phyloP scores from a whole-genome alignment of 176 grass and related monocot genomes.

The Carex scoparia region DNA sequence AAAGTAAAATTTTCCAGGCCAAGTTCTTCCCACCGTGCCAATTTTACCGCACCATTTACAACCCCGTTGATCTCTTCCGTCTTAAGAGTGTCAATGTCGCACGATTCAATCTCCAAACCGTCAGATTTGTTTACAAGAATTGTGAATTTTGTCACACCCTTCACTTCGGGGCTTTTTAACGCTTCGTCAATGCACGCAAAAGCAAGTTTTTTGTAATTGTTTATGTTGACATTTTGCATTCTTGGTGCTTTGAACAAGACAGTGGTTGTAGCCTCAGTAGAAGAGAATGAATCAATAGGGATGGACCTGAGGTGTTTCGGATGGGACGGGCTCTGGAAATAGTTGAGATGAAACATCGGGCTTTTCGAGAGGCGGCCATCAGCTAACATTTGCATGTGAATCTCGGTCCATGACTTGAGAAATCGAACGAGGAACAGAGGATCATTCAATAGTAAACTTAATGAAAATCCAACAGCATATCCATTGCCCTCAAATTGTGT shows the following conservation, averaged over 20 bases:
- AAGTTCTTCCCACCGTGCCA: constrained; percentile 41
- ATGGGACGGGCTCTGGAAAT: constrained; percentile 41
- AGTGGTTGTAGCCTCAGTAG: not conserved
- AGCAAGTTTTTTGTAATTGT: constrained; percentile 31
- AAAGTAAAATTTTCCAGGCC: constrained; percentile 57
- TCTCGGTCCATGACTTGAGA: constrained; percentile 56
- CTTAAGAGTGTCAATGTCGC: not conserved
- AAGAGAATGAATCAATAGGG: constrained; percentile 30
- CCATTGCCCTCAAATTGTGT: constrained; percentile 58
- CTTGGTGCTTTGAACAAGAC: constrained; percentile 39
- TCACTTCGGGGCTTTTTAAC: not conserved
- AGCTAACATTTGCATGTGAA: constrained; percentile 40
- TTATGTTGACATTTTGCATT: not conserved
- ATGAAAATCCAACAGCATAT: constrained; percentile 69
- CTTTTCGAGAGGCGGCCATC: constrained; percentile 5
- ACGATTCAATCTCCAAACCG: constrained; percentile 31
- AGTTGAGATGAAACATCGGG: constrained; percentile 52
- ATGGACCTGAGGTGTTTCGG: constrained; percentile 36
- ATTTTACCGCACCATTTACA: not conserved
- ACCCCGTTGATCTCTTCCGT: not conserved
- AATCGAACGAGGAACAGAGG: constrained; percentile 51
- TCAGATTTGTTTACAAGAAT: constrained; percentile 27
- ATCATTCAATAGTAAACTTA: constrained; percentile 58
- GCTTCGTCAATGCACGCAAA: constrained; percentile 32
- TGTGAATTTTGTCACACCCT: constrained; percentile 4